Evolutionary conservation across 108 stramenopile genomes (phyloP).

Genomic region (Mediolabrus comicus): DNA sequence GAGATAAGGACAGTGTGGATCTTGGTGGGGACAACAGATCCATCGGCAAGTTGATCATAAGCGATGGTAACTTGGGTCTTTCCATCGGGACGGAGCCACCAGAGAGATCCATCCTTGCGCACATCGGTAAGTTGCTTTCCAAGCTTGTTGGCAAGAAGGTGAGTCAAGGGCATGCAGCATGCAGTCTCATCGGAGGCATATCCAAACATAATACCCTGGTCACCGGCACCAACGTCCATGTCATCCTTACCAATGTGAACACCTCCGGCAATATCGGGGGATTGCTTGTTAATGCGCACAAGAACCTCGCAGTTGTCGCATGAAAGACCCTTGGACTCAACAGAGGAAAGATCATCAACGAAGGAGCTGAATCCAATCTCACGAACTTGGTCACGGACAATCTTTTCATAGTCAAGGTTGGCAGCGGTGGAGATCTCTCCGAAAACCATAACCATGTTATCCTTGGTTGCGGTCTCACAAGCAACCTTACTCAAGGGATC

Average conservation of each 20-base stretch:
- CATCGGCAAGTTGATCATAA: slow-evolving; percentile 90
- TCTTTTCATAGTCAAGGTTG: slow-evolving; percentile 96
- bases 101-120: slow-evolving; percentile 91
- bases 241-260: slow-evolving; percentile 94
- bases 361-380: slow-evolving; percentile 96
- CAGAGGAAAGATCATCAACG: slow-evolving; percentile 72
- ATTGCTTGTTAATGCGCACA: slow-evolving; percentile 97
- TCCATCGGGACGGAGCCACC: slow-evolving; percentile 97
- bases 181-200: slow-evolving; percentile 98
- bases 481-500: slow-evolving; percentile 96
- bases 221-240: slow-evolving; percentile 95
- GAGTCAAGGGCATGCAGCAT: slow-evolving; percentile 94
- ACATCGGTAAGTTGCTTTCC: slow-evolving; percentile 95
- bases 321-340: slow-evolving; percentile 92
- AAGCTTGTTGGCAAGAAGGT: slow-evolving; percentile 93
- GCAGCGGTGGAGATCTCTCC: slow-evolving; percentile 97
- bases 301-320: slow-evolving; percentile 96
- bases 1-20: slow-evolving; percentile 98
- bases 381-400: slow-evolving; percentile 93
- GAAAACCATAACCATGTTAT: slow-evolving; percentile 99
- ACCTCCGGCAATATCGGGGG: slow-evolving; percentile 96
- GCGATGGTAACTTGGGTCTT: slow-evolving; percentile 98
- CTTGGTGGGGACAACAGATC: slow-evolving; percentile 89
- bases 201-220: slow-evolving; percentile 99
- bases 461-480: slow-evolving; percentile 98